Percentiles rank a stretch among this genome's conserved stretches.
Conservation (phyloP, 768 basidiomycete species). For the Cystobasidiopsis lactophilus region DNA sequence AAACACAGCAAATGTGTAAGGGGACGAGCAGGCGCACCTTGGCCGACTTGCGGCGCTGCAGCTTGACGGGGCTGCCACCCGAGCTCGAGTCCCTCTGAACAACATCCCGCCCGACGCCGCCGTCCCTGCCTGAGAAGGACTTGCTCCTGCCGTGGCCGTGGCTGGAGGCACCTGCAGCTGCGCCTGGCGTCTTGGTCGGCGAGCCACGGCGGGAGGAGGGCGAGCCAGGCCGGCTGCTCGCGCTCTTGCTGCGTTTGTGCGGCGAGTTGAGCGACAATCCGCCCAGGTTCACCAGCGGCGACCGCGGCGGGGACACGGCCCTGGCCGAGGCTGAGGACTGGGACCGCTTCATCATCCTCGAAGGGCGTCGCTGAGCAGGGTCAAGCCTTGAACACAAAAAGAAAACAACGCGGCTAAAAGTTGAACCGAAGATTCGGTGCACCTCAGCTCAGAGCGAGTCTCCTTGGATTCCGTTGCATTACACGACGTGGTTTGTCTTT, state of each 20-base stretch:
- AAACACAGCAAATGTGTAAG: not conserved
- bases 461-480: too few species aligned
- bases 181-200: not conserved
- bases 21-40: not conserved
- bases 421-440: too few species aligned
- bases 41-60: not conserved
- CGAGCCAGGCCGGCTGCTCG: not conserved
- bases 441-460: too few species aligned
- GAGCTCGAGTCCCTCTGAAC: not conserved
- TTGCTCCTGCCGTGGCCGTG: too few species aligned
- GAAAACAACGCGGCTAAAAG: too few species aligned
- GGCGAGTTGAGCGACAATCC: not conserved
- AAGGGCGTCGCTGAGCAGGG: too few species aligned
- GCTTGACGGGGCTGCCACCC: conserved; percentile 8
- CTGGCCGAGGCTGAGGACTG: too few species aligned
- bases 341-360: too few species aligned
- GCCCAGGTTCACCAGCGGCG: not conserved
- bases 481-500: too few species aligned
- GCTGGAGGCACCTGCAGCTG: not conserved
- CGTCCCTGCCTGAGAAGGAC: not conserved
- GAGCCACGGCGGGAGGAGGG: not conserved
- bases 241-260: not conserved
- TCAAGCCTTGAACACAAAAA: too few species aligned
- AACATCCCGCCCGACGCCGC: conserved; percentile 9
- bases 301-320: not conserved